Evolutionary conservation across 257 asterid species (phyloP).

Genomic region (Solanum acaule): DNA sequence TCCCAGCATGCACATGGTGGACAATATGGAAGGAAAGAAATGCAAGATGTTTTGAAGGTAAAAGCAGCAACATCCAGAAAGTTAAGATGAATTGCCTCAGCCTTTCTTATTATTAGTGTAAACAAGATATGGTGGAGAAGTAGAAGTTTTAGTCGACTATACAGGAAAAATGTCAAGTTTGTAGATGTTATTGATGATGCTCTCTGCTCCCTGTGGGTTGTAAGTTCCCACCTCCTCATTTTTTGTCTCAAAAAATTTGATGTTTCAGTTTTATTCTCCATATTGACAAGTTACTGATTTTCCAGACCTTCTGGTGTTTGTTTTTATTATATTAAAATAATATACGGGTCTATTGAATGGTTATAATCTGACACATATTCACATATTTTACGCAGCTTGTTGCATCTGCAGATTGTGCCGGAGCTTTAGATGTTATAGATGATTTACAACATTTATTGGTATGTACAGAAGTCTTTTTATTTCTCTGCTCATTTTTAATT

Average conservation of each 20-base stretch:
- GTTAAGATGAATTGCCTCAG: neutral
- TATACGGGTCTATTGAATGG: neutral
- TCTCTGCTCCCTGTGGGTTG: neutral
- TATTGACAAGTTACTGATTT: neutral
- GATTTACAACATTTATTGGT: constrained; percentile 93
- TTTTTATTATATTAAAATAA: neutral
- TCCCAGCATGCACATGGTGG: neutral
- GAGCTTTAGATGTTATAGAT: constrained; percentile 90
- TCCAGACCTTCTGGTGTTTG: neutral
- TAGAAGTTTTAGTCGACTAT: neutral
- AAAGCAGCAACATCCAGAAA: neutral
- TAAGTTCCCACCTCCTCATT: neutral
- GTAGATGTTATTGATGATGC: neutral
- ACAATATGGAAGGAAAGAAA: neutral
- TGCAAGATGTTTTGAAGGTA: neutral
- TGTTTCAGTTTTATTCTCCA: neutral
- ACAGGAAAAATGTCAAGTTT: neutral
- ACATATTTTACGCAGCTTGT: constrained; percentile 65
- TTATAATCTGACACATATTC: neutral
- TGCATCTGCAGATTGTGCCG: constrained; percentile 95
- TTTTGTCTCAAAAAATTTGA: neutral
- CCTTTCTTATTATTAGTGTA: neutral
- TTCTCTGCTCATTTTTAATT: neutral
- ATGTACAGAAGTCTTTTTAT: constrained; percentile 21
- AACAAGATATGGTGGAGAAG: neutral